Base-by-base conservation (phyloP, 495 filamentous ascomycete species). In the Penicillium maclennaniae region DNA sequence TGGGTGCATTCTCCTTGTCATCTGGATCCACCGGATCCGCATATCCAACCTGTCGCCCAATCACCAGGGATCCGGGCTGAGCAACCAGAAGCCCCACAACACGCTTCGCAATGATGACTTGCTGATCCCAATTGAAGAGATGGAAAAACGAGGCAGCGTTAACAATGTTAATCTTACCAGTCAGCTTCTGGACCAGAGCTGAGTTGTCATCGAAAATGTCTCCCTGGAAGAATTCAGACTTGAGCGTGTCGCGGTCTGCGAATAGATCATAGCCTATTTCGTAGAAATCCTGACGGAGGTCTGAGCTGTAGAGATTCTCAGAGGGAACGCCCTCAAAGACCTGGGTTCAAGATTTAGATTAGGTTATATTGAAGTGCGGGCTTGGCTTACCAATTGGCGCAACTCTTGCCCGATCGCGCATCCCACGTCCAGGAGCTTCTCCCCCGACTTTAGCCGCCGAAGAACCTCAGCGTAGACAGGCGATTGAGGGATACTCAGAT, bases 71-170 rank as follows among this genome's bases (percentile, higher is more conserved):
- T 1, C 77, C 79, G 7, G 65, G 62, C 38, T 63, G 51, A 3
- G 68, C 67, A 23, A 65, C 65, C 12, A 84, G 62, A 7, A 87
- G 63, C 21, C 49, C 55, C 0, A 78, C 61, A 4, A 86, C 56
- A 6, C 68, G 63, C 52, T 74, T 75, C 2, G 72, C 76, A 8
- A 79, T 58, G 0, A 56, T 37, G 8, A 81, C 61, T 55, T 87
- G 84, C 7, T 77, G 63, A 0, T 77, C 71, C 56, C 68, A 81
- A n/a, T 53, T 55, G 49, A 84, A 88, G 7, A 87, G 69, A 48
- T 87, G 83, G 40, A 88, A 77, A 55, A 88, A 82, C 0, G 74
- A 75, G 1, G 68, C 67, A 0, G 77, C 70, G 53, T 83, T 76
- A 28, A 85, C 59, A 23, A 87, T 80, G 45, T 86, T 77, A 1